phyloP scores from a whole-genome alignment of 192 early-diverging fungal species.

The Chytriomyces hyalinus region DNA sequence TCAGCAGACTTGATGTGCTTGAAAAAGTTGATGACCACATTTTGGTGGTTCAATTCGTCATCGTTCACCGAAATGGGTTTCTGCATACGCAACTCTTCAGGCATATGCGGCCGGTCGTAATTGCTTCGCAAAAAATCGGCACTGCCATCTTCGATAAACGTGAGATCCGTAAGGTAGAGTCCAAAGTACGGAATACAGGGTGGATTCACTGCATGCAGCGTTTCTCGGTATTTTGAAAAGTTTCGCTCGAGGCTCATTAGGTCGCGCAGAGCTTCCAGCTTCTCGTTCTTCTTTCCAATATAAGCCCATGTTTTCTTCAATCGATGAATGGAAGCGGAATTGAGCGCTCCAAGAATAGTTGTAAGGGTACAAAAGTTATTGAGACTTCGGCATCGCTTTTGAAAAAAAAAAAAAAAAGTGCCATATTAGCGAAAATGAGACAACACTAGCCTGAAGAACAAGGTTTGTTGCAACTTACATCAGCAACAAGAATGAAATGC shows the following conservation, averaged over 20 bases:
- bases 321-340: constrained; percentile 85
- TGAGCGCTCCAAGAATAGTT: constrained; percentile 88
- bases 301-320: constrained; percentile 82
- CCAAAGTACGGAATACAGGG: constrained; percentile 73
- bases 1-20: constrained; percentile 84
- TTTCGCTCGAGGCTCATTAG: constrained; percentile 81
- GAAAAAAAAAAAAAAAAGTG: not conserved
- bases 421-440: not conserved
- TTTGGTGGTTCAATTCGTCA: not conserved
- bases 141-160: constrained; percentile 81
- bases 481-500: constrained; percentile 59
- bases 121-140: constrained; percentile 36
- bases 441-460: constrained; percentile 1
- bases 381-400: constrained; percentile 73
- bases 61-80: not conserved
- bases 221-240: constrained; percentile 78
- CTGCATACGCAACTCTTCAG: not conserved
- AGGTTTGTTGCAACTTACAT: constrained; percentile 36
- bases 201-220: constrained; percentile 73
- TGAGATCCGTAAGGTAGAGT: constrained; percentile 80
- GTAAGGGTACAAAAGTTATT: constrained; percentile 97
- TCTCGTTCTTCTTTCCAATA: constrained; percentile 5
- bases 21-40: constrained; percentile 79
- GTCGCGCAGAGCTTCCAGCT: constrained; percentile 63
- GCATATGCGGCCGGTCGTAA: not conserved